phyloP scores from a whole-genome alignment of 2,329 filamentous ascomycete genomes.

The Hymenoscyphus occultus region DNA sequence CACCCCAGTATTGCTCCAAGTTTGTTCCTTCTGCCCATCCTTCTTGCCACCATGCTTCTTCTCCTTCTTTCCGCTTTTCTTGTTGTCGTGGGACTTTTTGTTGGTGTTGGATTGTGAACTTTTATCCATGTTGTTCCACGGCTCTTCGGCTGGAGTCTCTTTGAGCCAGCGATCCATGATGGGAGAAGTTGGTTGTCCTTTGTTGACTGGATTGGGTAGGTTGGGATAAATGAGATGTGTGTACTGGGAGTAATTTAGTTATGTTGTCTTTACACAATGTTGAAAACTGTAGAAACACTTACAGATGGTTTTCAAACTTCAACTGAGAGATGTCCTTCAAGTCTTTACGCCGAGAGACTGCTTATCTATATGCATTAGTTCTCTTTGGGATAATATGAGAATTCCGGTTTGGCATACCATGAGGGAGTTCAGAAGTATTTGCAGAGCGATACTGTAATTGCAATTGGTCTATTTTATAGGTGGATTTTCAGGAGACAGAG shows the following conservation, averaged over 20 bases:
- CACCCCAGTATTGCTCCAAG: background rate
- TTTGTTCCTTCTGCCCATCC: background rate
- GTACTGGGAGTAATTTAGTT: background rate
- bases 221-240: too few species aligned
- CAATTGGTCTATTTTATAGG: background rate
- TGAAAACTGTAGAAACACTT: background rate
- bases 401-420: background rate
- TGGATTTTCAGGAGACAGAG: background rate
- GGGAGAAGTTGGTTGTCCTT: background rate
- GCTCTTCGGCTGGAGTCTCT: background rate
- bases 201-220: too few species aligned
- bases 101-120: background rate
- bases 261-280: background rate
- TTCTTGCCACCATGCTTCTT: background rate
- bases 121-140: background rate
- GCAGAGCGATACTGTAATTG: background rate
- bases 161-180: background rate
- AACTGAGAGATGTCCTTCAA: background rate
- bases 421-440: background rate
- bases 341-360: background rate
- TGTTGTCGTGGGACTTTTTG: background rate
- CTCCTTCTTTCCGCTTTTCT: slow-evolving; percentile 1
- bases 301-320: background rate
- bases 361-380: background rate
- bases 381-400: background rate